These are phyloP conservation scores for Orbilia javanica DNA, from an alignment of 2,329 filamentous ascomycete genomes.

Conservation along the genomic window DNA sequence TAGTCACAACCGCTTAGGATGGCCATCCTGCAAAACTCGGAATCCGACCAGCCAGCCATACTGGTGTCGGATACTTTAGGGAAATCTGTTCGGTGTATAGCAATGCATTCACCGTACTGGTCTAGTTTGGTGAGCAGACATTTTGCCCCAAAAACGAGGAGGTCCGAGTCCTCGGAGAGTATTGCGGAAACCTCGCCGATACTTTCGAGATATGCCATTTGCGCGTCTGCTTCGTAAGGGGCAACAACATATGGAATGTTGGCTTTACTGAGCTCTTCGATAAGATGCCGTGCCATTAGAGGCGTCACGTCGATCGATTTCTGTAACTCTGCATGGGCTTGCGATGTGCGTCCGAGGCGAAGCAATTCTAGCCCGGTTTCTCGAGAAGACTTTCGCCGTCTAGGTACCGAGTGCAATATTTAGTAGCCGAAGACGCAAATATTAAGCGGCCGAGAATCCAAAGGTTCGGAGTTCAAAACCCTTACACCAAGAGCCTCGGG, in stretches of 20 bases:
- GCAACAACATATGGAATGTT: slow-evolving; percentile 90
- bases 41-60: slow-evolving; percentile 89
- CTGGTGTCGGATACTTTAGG: slow-evolving; percentile 83
- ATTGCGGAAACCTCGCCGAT: slow-evolving; percentile 87
- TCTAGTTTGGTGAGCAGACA: slow-evolving; percentile 92
- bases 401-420: background rate
- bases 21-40: slow-evolving; percentile 92
- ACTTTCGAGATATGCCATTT: slow-evolving; percentile 91
- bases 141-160: slow-evolving; percentile 94
- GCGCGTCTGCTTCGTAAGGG: slow-evolving; percentile 97
- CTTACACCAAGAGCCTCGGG: background rate
- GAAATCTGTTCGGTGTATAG: slow-evolving; percentile 90
- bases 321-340: slow-evolving; percentile 88
- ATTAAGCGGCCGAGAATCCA: background rate
- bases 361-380: slow-evolving; percentile 81
- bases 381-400: slow-evolving; percentile 62
- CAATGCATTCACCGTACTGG: slow-evolving; percentile 90
- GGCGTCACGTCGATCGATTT: slow-evolving; percentile 97
- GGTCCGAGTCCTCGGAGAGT: slow-evolving; percentile 94
- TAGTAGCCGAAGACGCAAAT: background rate
- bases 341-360: slow-evolving; percentile 81
- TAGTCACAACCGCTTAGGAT: slow-evolving; percentile 98
- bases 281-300: slow-evolving; percentile 90
- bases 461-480: background rate
- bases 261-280: slow-evolving; percentile 87